A percentile compares a stretch with the other conserved stretches of the same genome.
Evolutionary conservation across 1,284 basidiomycete species (phyloP).

Genomic region (Tylopilus sp.): DNA sequence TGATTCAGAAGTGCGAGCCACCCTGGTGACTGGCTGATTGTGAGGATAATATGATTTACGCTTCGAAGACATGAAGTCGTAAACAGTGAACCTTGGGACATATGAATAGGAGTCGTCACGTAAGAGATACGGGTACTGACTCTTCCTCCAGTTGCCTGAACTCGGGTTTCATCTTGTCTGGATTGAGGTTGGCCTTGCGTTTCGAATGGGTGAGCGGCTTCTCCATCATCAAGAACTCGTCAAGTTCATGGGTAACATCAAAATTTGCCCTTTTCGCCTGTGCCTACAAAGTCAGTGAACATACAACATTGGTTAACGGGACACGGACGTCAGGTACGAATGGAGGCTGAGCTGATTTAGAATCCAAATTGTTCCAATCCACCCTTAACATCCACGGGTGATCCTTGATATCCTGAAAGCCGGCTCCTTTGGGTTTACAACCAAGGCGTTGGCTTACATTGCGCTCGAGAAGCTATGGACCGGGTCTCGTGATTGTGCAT

Average conservation of each 20-base stretch:
- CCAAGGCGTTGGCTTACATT: conserved; percentile 80
- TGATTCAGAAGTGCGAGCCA: conserved; percentile 42
- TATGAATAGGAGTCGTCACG: background rate
- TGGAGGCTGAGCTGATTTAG: conserved; percentile 76
- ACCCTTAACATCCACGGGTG: conserved; percentile 86
- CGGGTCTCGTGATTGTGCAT: conserved; percentile 18
- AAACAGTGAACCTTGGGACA: conserved; percentile 63
- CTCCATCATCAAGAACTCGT: conserved; percentile 94
- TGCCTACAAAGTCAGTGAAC: conserved; percentile 14
- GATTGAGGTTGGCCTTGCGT: conserved; percentile 79
- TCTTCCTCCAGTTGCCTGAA: conserved; percentile 91
- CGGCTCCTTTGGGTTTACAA: conserved; percentile 65
- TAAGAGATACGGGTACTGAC: conserved; percentile 42
- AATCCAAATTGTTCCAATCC: conserved; percentile 77
- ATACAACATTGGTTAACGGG: background rate
- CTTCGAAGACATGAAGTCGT: conserved; percentile 64
- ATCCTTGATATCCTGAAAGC: conserved; percentile 69
- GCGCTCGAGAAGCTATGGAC: conserved; percentile 75
- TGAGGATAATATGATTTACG: conserved; percentile 78
- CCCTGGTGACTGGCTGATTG: conserved; percentile 59
- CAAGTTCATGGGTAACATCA: conserved; percentile 94
- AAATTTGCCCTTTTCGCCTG: conserved; percentile 95
- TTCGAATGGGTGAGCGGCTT: conserved; percentile 94
- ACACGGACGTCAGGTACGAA: conserved; percentile 86
- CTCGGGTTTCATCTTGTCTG: conserved; percentile 86